Base-by-base conservation (phyloP, 257 asterid genomes). In the Gentiana straminea region DNA sequence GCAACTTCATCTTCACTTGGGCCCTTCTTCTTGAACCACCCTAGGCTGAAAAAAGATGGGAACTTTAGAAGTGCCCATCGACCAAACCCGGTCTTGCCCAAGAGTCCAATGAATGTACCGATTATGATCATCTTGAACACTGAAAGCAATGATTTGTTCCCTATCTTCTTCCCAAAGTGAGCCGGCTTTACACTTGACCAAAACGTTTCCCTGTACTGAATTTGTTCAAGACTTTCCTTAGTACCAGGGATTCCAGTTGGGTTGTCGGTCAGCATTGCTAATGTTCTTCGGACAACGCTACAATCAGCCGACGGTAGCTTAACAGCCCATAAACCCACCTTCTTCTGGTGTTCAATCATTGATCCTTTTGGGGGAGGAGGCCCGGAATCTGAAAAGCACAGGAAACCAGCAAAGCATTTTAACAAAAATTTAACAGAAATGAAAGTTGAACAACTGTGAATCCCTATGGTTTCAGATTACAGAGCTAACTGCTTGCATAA, bases 231-330 rank as follows among this genome's bases (percentile, higher is more conserved):
- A 56, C 65, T 78, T 69, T 89, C 97, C 4, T 75, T 62, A 4
- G 70, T 77, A 49, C 97, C 97, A 7, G 82, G 75, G 49, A 89
- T 52, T 33, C 95, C 97, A 2, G 47, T 46, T 34, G 94, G 95
- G 52, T 79, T 78, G 69, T 75, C 84, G 3, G 80, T 65, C 41
- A 86, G 73, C 9, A 69, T 66, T 12, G 82, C 47, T 43, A 78
- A 67, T 1, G 95, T 86, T 80, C 94, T 78, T 53, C 87, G 83
- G 33, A 86, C 94, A 1, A 84, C 90, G 8, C 63, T 56, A 13
- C 94, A 65, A 76, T 89, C 97, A 0, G 95, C 94, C 34, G 95
- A 86, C 45, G 97, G 90, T 57, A 89, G 75, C 79, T 71, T 80
- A 55, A 89, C 55, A 8, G 84, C 90, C 97, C 94, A 84, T 34